Base-by-base conservation (phyloP, 495 filamentous ascomycete species). In the Platismatia glauca region DNA sequence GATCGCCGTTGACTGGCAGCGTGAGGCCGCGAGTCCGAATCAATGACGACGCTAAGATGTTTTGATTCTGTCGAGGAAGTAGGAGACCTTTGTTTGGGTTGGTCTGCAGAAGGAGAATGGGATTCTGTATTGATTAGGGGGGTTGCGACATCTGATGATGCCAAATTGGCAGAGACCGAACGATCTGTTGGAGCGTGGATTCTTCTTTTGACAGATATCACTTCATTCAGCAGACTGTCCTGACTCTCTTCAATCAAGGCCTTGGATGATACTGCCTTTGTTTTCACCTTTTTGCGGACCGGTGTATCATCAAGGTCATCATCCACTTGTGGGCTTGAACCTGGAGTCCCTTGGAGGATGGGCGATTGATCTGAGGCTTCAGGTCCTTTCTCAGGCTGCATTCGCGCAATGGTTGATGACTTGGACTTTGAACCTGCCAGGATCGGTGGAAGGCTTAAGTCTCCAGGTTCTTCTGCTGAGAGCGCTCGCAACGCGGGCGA, bases 241-340 rank as follows among this genome's bases (percentile, higher is more conserved):
- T 66, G 60, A 46, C 60, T 66, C 39, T 63, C 60, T 27, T 66
- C 59, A 18, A n/a, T 11, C 15, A 34, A 13, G 24, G 4, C 24
- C 48, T 52, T 4, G 7, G 0, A 5, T 1, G 13, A 7, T 1
- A 16, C 48, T 24, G 24, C 13, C 24, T 24, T 4, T 18, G 13
- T 15, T 52, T 52, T 52, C 16, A 27, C 27, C 11, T 31, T 52
- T 9, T 52, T 52, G 4, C 48, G 48, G 48, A 31, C 24, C 15
- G 12, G 48, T 29, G 24, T 52, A 18, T 52, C 48, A 12, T 48
- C n/a, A 13, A 24, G 9, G 13, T 48, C n/a, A 4, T 31, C 48
- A 6, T 52, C 48, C 4, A 7, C 4, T 52, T 16, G 24, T 31
- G 27, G 15, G 27, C 13, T 20, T 29, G 24, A 56, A 57, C 16